A percentile compares a stretch with the other conserved stretches of the same genome.
Conservation (phyloP, 1,139 yeast genomes). For the Kurtzmaniella natalensis region DNA sequence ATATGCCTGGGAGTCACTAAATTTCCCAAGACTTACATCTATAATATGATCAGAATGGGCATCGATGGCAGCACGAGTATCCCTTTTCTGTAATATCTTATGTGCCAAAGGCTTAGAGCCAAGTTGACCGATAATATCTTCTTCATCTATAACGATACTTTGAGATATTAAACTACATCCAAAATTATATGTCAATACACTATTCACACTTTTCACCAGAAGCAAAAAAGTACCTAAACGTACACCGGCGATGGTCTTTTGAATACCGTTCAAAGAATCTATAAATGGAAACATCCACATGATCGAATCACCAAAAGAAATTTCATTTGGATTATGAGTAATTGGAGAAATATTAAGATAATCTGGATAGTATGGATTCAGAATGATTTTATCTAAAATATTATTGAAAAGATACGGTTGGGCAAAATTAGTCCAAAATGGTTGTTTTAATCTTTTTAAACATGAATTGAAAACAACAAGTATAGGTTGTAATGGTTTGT, state of each 20-base stretch:
- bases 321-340: neutral
- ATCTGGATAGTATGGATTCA: conserved; percentile 29
- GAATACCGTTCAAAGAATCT: conserved; percentile 33
- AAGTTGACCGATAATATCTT: too few relatives aligned
- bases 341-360: neutral
- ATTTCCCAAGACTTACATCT: neutral
- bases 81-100: conserved; percentile 25
- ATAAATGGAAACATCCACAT: conserved; percentile 40
- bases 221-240: conserved; percentile 36
- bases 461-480: conserved; percentile 44
- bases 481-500: conserved; percentile 51
- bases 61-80: conserved; percentile 34
- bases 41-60: conserved; percentile 21
- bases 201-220: neutral
- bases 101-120: conserved; percentile 17
- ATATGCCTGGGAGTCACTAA: neutral
- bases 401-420: conserved; percentile 50
- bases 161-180: too few relatives aligned
- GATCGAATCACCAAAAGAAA: conserved; percentile 26
- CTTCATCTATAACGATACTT: too few relatives aligned
- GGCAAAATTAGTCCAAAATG: conserved; percentile 48
- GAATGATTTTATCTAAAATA: conserved; percentile 49
- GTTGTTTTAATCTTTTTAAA: conserved; percentile 30
- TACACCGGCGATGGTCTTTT: conserved; percentile 37
- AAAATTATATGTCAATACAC: conserved; percentile 4